Conservation (phyloP, 768 basidiomycete species). For the Rubroboletus pulcherrimus region DNA sequence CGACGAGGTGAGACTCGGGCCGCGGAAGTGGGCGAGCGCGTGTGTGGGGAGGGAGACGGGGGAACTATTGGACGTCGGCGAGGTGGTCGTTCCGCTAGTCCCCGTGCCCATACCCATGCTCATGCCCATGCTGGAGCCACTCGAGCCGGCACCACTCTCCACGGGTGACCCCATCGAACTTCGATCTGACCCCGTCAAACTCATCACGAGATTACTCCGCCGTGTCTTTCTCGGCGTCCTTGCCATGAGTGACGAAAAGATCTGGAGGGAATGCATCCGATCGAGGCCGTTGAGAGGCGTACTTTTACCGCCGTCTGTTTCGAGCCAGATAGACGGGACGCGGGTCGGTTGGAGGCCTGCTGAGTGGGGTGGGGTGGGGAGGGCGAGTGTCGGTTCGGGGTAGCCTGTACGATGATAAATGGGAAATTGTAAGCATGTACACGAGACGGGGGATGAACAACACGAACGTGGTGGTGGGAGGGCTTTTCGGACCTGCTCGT, state of each 20-base stretch:
- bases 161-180: background rate
- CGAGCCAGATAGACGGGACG: slow-evolving; percentile 51
- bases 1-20: background rate
- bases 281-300: slow-evolving; percentile 18
- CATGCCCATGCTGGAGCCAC: background rate
- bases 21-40: slow-evolving; percentile 3
- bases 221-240: slow-evolving; percentile 3
- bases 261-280: slow-evolving; percentile 19
- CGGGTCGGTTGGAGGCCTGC: slow-evolving; percentile 15
- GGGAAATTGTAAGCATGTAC: background rate
- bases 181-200: slow-evolving; percentile 11
- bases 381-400: slow-evolving; percentile 11
- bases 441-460: background rate
- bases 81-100: background rate
- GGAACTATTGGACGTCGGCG: slow-evolving; percentile 10
- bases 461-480: slow-evolving; percentile 17
- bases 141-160: background rate
- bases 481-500: slow-evolving; percentile 29
- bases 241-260: slow-evolving; percentile 15
- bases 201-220: slow-evolving; percentile 29
- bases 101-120: background rate
- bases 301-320: slow-evolving; percentile 33
- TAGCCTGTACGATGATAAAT: slow-evolving; percentile 2
- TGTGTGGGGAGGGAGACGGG: slow-evolving; percentile 16
- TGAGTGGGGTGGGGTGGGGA: slow-evolving; percentile 23